Conservation (phyloP, 768 basidiomycete genomes). For the Suillus ampliporus region DNA sequence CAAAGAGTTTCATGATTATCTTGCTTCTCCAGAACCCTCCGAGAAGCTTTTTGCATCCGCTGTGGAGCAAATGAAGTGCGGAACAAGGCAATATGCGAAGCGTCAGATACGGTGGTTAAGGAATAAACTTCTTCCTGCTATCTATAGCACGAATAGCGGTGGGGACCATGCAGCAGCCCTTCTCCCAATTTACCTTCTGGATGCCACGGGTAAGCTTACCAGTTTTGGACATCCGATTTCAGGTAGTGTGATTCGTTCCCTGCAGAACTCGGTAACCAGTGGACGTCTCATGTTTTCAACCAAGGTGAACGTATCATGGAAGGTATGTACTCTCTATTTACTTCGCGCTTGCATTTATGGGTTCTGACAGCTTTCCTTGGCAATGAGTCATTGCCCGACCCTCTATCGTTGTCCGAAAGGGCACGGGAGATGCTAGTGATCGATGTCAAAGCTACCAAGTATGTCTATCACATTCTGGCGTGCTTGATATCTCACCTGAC, state of each 20-base stretch:
- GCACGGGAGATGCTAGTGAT: constrained; percentile 59
- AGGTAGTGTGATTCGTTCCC: constrained; percentile 11
- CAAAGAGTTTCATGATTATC: constrained; percentile 83
- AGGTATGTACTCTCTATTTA: constrained; percentile 40
- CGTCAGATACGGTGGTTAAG: constrained; percentile 91
- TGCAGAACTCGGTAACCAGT: constrained; percentile 57
- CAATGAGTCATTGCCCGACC: constrained; percentile 55
- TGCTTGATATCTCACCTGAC: constrained; percentile 12
- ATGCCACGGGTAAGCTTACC: constrained; percentile 63
- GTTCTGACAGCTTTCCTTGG: constrained; percentile 59
- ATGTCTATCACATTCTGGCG: constrained; percentile 18
- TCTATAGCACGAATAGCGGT: constrained; percentile 47
- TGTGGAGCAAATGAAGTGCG: constrained; percentile 80
- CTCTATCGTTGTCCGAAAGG: constrained; percentile 56
- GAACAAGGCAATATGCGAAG: constrained; percentile 91
- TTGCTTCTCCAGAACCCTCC: constrained; percentile 49
- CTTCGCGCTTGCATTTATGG: neutral
- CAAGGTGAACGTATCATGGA: constrained; percentile 55
- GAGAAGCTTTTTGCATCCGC: constrained; percentile 56
- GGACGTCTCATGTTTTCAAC: constrained; percentile 60
- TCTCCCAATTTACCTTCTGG: constrained; percentile 62
- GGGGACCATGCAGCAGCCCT: constrained; percentile 25
- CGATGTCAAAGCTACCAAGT: constrained; percentile 53
- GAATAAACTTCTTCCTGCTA: constrained; percentile 84
- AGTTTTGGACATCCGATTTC: neutral